These are phyloP conservation scores for Viola pubescens DNA, from an alignment of 441 rosid species.

Conservation along the genomic window DNA sequence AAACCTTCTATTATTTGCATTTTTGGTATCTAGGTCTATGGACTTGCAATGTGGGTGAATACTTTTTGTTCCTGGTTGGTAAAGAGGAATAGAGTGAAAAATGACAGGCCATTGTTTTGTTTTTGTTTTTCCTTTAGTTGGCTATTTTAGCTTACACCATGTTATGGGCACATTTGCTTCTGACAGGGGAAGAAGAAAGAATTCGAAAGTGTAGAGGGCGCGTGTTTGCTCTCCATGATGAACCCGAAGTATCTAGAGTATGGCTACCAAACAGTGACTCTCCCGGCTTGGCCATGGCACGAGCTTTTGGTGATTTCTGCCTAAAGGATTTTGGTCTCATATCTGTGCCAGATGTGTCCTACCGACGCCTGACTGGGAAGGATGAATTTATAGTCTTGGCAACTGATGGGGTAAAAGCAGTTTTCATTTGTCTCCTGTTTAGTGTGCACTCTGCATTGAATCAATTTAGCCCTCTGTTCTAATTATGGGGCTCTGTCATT, in stretches of 20 bases:
- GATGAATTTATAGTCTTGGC: constrained; percentile 92
- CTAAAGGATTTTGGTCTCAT: constrained; percentile 89
- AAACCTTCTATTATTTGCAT: background rate
- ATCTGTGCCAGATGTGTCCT: constrained; percentile 77
- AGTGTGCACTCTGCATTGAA: background rate
- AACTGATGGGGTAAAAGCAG: constrained; percentile 67
- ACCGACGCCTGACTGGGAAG: constrained; percentile 44
- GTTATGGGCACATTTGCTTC: background rate
- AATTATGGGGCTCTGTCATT: background rate
- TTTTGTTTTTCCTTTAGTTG: constrained; percentile 4
- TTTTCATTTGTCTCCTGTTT: background rate
- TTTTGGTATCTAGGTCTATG: no score
- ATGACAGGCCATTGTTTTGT: no score
- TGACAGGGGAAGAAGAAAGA: constrained; percentile 87
- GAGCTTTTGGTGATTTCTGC: constrained; percentile 98
- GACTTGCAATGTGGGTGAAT: no score
- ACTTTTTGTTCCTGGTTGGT: no score
- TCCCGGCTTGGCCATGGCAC: constrained; percentile 99
- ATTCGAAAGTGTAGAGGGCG: constrained; percentile 76
- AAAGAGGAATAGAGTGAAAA: no score
- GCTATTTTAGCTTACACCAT: background rate
- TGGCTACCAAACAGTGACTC: constrained; percentile 89
- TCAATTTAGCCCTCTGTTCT: background rate
- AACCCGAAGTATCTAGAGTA: constrained; percentile 84
- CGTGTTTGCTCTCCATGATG: constrained; percentile 88